phyloP scores from a whole-genome alignment of 2,329 filamentous ascomycete genomes.

The Amylocarpus encephaloides region DNA sequence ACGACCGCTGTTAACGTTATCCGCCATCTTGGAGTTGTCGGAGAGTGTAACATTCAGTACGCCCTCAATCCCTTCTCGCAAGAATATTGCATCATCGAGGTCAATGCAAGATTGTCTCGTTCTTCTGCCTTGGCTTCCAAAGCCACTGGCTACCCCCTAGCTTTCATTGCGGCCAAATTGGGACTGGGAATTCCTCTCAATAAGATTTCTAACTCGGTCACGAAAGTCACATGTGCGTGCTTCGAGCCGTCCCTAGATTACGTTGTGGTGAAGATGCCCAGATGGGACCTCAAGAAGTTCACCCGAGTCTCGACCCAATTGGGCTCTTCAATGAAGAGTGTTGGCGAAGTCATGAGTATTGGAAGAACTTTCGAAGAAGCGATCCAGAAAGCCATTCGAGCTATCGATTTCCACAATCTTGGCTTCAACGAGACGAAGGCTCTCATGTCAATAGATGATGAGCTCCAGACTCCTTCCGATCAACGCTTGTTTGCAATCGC shows the following conservation, averaged over 20 bases:
- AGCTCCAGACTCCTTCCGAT: slow-evolving; percentile 94
- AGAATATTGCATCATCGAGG: slow-evolving; percentile 99
- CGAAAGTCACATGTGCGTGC: slow-evolving; percentile 91
- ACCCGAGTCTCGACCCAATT: slow-evolving; percentile 92
- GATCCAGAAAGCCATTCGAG: slow-evolving; percentile 94
- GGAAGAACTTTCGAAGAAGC: slow-evolving; percentile 96
- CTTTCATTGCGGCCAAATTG: slow-evolving; percentile 94
- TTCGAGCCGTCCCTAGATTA: slow-evolving; percentile 98
- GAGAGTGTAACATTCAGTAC: slow-evolving; percentile 99
- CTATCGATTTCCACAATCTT: slow-evolving; percentile 90
- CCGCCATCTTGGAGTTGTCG: slow-evolving; percentile 91
- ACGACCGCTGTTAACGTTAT: slow-evolving; percentile 97
- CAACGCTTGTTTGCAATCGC: slow-evolving; percentile 96
- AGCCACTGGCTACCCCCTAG: slow-evolving; percentile 91
- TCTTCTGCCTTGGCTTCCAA: slow-evolving; percentile 95
- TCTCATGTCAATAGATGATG: slow-evolving; percentile 91
- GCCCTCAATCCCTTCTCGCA: slow-evolving; percentile 90
- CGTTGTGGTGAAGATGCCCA: slow-evolving; percentile 95
- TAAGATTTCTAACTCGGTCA: slow-evolving; percentile 94
- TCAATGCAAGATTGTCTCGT: slow-evolving; percentile 91
- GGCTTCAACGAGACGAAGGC: slow-evolving; percentile 90
- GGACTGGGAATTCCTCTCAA: slow-evolving; percentile 92
- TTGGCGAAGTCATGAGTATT: slow-evolving; percentile 98
- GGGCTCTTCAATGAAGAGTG: slow-evolving; percentile 98
- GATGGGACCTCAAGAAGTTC: slow-evolving; percentile 99